Conservation (phyloP, 345 rosid genomes). For the Citrus maxima region DNA sequence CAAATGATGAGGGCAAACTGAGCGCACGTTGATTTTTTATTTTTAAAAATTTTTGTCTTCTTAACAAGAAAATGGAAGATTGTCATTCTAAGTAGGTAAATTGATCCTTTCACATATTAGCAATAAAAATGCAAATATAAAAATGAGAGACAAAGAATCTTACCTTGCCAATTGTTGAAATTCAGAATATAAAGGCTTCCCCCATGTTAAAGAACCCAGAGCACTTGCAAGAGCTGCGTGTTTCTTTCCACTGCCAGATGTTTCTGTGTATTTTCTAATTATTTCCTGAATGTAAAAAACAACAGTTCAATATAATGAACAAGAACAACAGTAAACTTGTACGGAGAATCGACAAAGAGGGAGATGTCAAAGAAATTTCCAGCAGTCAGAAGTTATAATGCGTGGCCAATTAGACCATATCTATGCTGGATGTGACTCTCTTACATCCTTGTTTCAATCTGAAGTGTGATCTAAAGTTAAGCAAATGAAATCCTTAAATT, state of each 20-base stretch:
- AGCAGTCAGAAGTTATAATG: not conserved
- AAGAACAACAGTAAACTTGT: not conserved
- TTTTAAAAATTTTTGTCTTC: no score
- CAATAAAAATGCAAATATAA: not conserved
- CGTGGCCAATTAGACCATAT: not conserved
- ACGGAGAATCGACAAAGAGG: not conserved
- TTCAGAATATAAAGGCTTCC: conserved; percentile 64
- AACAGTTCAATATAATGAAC: not conserved
- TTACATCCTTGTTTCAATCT: not conserved
- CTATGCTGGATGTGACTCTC: not conserved
- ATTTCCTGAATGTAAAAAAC: conserved; percentile 55
- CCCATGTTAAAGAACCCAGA: conserved; percentile 80
- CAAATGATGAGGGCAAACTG: no score
- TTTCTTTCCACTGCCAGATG: conserved; percentile 56
- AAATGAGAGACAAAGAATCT: not conserved
- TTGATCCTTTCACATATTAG: no score
- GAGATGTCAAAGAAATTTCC: not conserved
- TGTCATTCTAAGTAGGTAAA: no score
- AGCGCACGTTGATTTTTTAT: no score
- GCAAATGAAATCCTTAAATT: not conserved
- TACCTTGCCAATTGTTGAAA: conserved; percentile 84
- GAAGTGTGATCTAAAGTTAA: not conserved
- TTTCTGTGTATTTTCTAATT: conserved; percentile 53
- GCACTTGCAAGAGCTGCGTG: conserved; percentile 82
- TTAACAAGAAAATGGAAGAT: no score